A percentile compares a stretch with the other conserved stretches of the same genome.
These are phyloP conservation scores for Fagopyrum tataricum DNA, from an alignment of 148 eudicot species.

Conservation along the genomic window DNA sequence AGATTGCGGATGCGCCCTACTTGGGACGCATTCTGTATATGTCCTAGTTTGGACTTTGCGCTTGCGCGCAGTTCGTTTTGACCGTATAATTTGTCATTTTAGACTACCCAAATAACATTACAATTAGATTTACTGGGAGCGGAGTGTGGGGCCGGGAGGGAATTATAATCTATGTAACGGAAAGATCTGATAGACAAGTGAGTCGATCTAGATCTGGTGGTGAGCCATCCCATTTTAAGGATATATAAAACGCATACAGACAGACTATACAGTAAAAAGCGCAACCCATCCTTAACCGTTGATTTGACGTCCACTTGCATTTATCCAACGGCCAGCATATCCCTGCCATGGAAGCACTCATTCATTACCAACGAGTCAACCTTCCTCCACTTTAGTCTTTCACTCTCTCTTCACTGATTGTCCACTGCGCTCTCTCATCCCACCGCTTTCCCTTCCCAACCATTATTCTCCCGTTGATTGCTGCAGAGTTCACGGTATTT, in stretches of 20 bases:
- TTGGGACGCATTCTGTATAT: no score
- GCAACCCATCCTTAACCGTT: neutral
- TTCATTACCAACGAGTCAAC: slow-evolving; percentile 3
- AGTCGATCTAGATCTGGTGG: slow-evolving; percentile 4
- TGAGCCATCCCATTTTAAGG: neutral
- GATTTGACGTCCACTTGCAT: neutral
- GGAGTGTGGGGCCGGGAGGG: no score
- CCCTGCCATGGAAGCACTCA: neutral
- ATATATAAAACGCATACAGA: neutral
- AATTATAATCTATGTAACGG: no score
- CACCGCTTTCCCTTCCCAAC: neutral
- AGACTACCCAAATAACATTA: no score
- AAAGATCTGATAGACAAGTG: neutral
- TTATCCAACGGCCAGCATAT: neutral
- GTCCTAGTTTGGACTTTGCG: no score
- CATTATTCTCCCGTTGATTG: neutral
- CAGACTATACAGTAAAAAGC: neutral
- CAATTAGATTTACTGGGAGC: no score
- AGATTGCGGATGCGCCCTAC: no score
- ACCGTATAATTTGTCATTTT: no score
- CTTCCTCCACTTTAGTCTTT: neutral
- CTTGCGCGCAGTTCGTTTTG: no score
- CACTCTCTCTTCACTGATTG: neutral
- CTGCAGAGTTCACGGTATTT: no score
- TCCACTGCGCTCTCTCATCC: neutral